A percentile compares a stretch with the other conserved stretches of the same genome.
Evolutionary conservation across 164 flowering plant species (phyloP).

Genomic region (Nelumbo lutea): DNA sequence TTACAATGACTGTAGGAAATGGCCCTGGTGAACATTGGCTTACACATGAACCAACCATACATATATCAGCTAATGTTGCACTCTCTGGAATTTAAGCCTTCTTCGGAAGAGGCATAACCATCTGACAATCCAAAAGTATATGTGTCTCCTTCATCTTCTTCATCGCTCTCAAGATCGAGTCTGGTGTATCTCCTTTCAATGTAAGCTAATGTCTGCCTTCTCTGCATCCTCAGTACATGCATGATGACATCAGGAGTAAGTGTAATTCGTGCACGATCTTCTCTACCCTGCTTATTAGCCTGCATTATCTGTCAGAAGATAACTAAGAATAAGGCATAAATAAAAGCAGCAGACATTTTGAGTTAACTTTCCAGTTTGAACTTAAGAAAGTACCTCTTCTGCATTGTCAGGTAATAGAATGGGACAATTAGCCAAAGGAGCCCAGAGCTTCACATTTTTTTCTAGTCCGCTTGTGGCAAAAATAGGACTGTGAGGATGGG

Average conservation of each 20-base stretch:
- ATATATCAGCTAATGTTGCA: slow-evolving; percentile 45
- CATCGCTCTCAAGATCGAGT: slow-evolving; percentile 46
- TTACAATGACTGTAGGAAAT: too few species aligned
- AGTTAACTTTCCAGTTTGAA: background rate
- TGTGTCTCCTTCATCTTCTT: slow-evolving; percentile 37
- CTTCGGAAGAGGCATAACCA: slow-evolving; percentile 38
- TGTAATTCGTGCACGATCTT: slow-evolving; percentile 41
- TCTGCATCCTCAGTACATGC: slow-evolving; percentile 58
- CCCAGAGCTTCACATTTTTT: slow-evolving; percentile 56
- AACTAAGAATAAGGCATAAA: background rate
- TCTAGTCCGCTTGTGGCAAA: slow-evolving; percentile 72
- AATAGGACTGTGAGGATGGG: slow-evolving; percentile 55
- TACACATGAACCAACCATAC: background rate
- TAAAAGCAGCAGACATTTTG: background rate
- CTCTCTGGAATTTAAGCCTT: slow-evolving; percentile 34
- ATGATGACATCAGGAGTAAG: slow-evolving; percentile 62
- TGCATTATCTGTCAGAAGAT: slow-evolving; percentile 46
- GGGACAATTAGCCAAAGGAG: slow-evolving; percentile 32
- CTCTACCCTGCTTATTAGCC: slow-evolving; percentile 49
- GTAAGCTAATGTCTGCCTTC: slow-evolving; percentile 46
- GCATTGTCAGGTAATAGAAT: slow-evolving; percentile 44
- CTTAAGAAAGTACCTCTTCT: slow-evolving; percentile 34
- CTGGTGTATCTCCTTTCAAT: slow-evolving; percentile 38
- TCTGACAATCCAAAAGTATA: slow-evolving; percentile 32
- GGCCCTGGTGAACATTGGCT: background rate